Evolutionary conservation across 2,329 filamentous ascomycete genomes (phyloP).

Genomic region (Bretziella fagacearum): DNA sequence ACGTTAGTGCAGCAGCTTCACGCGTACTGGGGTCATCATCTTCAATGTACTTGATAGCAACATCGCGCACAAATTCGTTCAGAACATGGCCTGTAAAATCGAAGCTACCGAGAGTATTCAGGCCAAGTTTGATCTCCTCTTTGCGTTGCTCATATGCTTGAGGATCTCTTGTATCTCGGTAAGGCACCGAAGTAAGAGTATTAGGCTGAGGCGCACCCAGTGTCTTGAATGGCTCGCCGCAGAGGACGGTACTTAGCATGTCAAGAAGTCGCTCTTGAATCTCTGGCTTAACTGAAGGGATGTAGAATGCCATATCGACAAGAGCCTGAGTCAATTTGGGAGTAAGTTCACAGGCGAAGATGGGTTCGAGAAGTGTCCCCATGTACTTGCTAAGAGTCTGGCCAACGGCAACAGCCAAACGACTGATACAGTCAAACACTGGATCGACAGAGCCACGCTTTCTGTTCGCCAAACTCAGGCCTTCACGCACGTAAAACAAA

Average conservation of each 20-base stretch:
- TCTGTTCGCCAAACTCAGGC: slow-evolving; percentile 61
- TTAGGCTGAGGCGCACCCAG: slow-evolving; percentile 76
- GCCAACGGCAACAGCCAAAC: slow-evolving; percentile 83
- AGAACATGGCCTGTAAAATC: slow-evolving; percentile 82
- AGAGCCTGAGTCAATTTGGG: slow-evolving; percentile 87
- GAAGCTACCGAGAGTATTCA: slow-evolving; percentile 94
- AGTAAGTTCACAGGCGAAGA: slow-evolving; percentile 90
- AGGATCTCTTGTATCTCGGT: slow-evolving; percentile 73
- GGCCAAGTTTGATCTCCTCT: slow-evolving; percentile 74
- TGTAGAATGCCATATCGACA: slow-evolving; percentile 98
- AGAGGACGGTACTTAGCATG: slow-evolving; percentile 85
- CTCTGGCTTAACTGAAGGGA: slow-evolving; percentile 77
- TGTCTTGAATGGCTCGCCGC: slow-evolving; percentile 79
- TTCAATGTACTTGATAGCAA: slow-evolving; percentile 95
- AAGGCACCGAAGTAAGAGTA: slow-evolving; percentile 60
- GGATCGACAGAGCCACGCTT: slow-evolving; percentile 51
- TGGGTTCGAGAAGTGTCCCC: slow-evolving; percentile 84
- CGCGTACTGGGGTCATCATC: slow-evolving; percentile 87
- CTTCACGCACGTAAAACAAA: slow-evolving; percentile 82
- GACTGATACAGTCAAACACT: slow-evolving; percentile 95
- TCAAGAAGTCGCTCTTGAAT: slow-evolving; percentile 91
- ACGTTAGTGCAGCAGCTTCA: slow-evolving; percentile 87
- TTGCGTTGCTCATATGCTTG: slow-evolving; percentile 66
- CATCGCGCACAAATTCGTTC: slow-evolving; percentile 96
- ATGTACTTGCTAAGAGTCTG: slow-evolving; percentile 98